Evolutionary conservation across 768 basidiomycete species (phyloP), one percentile per base, ranked within the genome.

Genomic region (Phanerodontia chrysosporium): DNA sequence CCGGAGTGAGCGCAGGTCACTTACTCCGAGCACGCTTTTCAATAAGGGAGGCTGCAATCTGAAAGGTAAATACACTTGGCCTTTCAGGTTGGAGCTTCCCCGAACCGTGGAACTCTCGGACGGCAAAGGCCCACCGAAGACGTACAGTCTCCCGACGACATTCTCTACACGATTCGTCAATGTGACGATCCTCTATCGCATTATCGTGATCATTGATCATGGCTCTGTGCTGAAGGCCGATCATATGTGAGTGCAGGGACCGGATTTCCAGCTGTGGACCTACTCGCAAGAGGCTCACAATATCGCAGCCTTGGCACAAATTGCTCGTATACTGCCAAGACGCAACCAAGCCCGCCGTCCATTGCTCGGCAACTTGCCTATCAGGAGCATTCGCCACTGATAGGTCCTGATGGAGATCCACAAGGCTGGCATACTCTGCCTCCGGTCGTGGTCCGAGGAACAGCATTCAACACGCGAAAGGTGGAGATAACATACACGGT

Each of bases 341-440:
- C 60, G 9, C 42, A 65, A 16, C 69, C 68, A 1, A 36, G 54
- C n/a, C 46, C 64, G 5, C 66, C 67, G 2, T 65, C 66, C 3
- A 53, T 66, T 25, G 52, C 64, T 2, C 63, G 69, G 3, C 65
- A 68, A 35, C 57, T 67, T 5, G 65, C 67, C 1, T 68, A 67
- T 49, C 63, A 63, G 44, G 63, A 64, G 10, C 46, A 59, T 22
- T 52, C 36, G 8, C 63, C 67, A 1, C 42, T 70, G 3, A 51
- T 63, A 18, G 69, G 65, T 1, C 65, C 64, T 1, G 64, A 67
- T 24, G 63, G 52, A 2, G 69, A 70, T 22, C 65, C 67, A 0
- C 66, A 65, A 16, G 69, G 67, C 18, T 70, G 69, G 69, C 59
- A 63, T 44, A 57, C 60, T 13, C 55, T 66, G 2, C 24, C 39